A percentile compares a stretch with the other conserved stretches of the same genome.
phyloP scores from a whole-genome alignment of 169 alveolate genomes.

The Cyclospora cayetanensis region DNA sequence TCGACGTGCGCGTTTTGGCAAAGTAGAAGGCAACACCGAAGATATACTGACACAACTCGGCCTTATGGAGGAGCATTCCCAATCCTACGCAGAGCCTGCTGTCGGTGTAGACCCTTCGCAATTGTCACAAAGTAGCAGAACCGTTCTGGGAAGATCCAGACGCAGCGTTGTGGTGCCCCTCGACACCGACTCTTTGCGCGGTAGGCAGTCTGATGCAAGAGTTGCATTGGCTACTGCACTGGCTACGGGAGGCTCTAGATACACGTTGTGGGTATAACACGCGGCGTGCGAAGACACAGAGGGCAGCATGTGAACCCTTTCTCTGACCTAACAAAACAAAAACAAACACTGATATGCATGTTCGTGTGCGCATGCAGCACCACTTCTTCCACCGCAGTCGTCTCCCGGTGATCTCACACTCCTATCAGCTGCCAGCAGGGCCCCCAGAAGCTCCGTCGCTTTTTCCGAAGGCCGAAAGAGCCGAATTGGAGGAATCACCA shows the following conservation, averaged over 20 bases:
- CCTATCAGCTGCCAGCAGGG: neutral
- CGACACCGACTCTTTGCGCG: neutral
- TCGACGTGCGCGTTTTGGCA: conserved; percentile 54
- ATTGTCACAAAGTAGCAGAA: neutral
- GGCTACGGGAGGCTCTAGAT: neutral
- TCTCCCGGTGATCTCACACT: neutral
- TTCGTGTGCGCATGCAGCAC: neutral
- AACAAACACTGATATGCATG: neutral
- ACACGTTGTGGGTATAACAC: neutral
- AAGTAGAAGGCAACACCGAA: conserved; percentile 48
- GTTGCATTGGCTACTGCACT: neutral
- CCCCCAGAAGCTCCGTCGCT: neutral
- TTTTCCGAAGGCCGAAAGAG: neutral
- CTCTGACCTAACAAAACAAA: neutral
- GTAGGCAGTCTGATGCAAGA: neutral
- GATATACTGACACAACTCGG: conserved; percentile 43
- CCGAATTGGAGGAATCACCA: neutral
- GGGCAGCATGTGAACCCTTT: neutral
- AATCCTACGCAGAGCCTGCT: neutral
- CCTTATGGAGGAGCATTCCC: neutral
- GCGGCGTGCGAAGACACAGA: neutral
- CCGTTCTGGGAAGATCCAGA: neutral
- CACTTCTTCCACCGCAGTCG: neutral
- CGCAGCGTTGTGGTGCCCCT: neutral
- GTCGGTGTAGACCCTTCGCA: neutral